Evolutionary conservation across 257 asterid species (phyloP), one percentile per base, ranked within the genome.

Genomic region (Ligustrum vulgare): DNA sequence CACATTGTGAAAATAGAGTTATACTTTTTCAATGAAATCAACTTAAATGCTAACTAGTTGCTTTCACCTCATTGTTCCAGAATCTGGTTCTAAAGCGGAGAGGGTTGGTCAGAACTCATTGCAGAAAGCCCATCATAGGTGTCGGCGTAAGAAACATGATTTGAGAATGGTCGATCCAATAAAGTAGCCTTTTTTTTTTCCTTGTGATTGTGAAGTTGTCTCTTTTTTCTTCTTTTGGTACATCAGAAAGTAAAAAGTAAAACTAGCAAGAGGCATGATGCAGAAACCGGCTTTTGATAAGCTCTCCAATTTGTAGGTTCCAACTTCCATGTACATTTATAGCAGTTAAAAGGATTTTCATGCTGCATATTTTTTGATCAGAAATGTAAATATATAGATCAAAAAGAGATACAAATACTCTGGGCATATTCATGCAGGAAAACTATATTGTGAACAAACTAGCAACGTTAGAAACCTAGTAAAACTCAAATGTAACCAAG

Each of bases 91-190:
- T 13, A 84, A 81, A 84, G 37, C 85, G 87, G 92, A 88, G 88
- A 83, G 83, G 69, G 86, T 85, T 18, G 93, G 91, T 6, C 96
- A 94, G 84, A 92, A 86, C 87, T 80, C 97, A 1, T 79, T 89
- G 79, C 98, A 86, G 82, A 94, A 94, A 85, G 85, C 93, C 75
- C 97, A 92, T 84, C 98, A 94, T 73, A 84, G 98, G 72, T 76
- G 97, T 66, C 93, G 98, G 9, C 94, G 96, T 20, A 94, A 91
- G 96, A 94, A 94, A 77, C 87, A 87, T 72, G 96, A 90, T 78
- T 45, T 84, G 78, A 87, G 89, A 85, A 88, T 91, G 96, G 83
- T 83, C 6, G 96, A 88, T 73, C 72, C 37, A 31, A 63, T 81
- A 72, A 78, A 76, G 58, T 75, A 79, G 74, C 56, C 8, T 22